Conservation (phyloP, 257 asterid genomes). For the Avicennia marina region DNA sequence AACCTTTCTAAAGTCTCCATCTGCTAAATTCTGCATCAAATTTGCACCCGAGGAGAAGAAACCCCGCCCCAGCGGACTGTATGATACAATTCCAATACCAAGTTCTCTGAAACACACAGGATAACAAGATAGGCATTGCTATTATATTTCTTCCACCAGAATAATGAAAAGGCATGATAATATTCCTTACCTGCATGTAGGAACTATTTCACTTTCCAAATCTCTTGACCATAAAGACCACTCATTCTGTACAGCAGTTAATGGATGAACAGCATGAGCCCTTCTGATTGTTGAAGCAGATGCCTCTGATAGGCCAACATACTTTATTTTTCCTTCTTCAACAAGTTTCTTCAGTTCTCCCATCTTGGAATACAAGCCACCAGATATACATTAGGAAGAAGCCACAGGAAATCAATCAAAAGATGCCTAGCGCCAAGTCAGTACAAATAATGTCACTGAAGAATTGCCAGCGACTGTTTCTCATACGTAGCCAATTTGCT, state of each 20-base stretch:
- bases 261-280: constrained; percentile 72
- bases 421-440: not conserved
- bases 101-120: constrained; percentile 44
- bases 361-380: constrained; percentile 31
- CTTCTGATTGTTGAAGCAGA: constrained; percentile 68
- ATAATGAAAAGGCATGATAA: not conserved
- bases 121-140: not conserved
- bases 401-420: not conserved
- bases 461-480: not conserved
- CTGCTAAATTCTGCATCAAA: constrained; percentile 28
- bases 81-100: constrained; percentile 47
- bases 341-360: constrained; percentile 74
- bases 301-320: constrained; percentile 74
- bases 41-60: constrained; percentile 38
- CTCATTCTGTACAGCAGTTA: constrained; percentile 65
- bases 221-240: constrained; percentile 82
- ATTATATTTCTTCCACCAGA: not conserved
- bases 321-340: constrained; percentile 74
- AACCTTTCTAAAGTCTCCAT: constrained; percentile 41
- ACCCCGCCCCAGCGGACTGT: constrained; percentile 54
- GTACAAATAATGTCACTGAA: not conserved
- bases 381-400: not conserved
- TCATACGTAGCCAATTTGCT: not conserved
- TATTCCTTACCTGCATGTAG: constrained; percentile 49
- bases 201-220: constrained; percentile 53